phyloP scores from a whole-genome alignment of 163 green algal genomes.

The Chlorella variabilis region DNA sequence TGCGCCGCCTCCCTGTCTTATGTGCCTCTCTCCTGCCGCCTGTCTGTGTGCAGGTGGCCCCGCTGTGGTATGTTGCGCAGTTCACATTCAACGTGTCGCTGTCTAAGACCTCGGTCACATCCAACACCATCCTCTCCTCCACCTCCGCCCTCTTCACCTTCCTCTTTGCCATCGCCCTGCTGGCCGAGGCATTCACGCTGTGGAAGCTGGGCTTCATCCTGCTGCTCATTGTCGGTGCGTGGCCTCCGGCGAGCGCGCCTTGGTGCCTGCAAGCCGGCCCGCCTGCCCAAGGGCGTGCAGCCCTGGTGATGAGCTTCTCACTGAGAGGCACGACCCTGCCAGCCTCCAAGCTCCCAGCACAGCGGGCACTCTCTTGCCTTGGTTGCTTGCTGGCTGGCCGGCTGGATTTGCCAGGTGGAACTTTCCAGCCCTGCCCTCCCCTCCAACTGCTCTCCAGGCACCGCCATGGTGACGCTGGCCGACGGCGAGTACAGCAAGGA shows the following conservation, averaged over 20 bases:
- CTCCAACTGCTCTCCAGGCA: constrained; percentile 38
- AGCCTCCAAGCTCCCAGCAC: too few relatives aligned
- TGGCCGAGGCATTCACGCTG: constrained; percentile 72
- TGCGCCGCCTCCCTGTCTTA: too few relatives aligned
- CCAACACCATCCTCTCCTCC: constrained; percentile 95
- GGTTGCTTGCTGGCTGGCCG: too few relatives aligned
- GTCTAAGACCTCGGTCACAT: constrained; percentile 86
- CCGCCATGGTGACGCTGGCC: constrained; percentile 52
- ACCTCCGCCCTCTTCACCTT: constrained; percentile 92
- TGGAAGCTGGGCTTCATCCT: constrained; percentile 72
- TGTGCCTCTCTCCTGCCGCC: too few relatives aligned
- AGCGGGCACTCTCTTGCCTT: too few relatives aligned
- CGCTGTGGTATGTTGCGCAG: constrained; percentile 94
- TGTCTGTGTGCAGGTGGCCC: constrained; percentile 76
- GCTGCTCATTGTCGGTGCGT: constrained; percentile 61
- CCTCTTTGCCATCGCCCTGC: constrained; percentile 67
- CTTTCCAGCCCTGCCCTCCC: too few relatives aligned
- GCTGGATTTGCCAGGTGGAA: too few relatives aligned
- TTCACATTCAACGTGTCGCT: constrained; percentile 93
- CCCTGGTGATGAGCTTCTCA: too few relatives aligned
- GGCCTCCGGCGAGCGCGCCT: not conserved
- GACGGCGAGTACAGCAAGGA: constrained; percentile 40
- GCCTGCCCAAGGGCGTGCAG: not conserved
- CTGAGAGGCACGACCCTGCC: too few relatives aligned
- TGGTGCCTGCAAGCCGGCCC: not conserved